These are phyloP conservation scores for Neonectria punicea DNA, from an alignment of 2,329 filamentous ascomycete species.

Conservation along the genomic window DNA sequence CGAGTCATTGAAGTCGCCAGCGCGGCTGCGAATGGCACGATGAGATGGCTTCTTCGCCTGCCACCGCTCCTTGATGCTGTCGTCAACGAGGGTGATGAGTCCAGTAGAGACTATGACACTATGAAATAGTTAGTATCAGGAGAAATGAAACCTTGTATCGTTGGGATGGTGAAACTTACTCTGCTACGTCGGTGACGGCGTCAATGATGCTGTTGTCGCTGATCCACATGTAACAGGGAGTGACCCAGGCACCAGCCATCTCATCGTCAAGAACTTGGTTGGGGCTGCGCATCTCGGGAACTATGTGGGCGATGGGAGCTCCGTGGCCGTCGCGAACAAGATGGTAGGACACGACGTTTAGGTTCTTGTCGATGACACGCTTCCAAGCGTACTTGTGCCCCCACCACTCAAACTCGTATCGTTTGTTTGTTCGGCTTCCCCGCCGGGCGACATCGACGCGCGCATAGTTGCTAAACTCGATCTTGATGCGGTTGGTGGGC, in stretches of 20 bases:
- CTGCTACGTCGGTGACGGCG: conserved; percentile 81
- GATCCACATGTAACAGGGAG: conserved; percentile 91
- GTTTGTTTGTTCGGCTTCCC: conserved; percentile 71
- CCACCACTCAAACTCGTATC: conserved; percentile 96
- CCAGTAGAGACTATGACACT: conserved; percentile 93
- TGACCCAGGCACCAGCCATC: conserved; percentile 86
- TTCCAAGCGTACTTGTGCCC: conserved; percentile 87
- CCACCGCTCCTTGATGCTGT: conserved; percentile 87
- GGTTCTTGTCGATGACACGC: conserved; percentile 77
- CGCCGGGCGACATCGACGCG: conserved; percentile 84
- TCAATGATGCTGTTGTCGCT: conserved; percentile 77
- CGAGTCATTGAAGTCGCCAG: conserved; percentile 35
- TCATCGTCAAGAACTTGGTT: conserved; percentile 78
- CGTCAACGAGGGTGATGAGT: conserved; percentile 86
- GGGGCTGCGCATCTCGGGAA: conserved; percentile 79
- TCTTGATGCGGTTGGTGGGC: conserved; percentile 82
- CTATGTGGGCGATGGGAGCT: conserved; percentile 81
- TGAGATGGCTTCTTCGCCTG: conserved; percentile 57
- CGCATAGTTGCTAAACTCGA: conserved; percentile 98
- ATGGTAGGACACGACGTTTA: conserved; percentile 78
- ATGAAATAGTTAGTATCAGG: conserved; percentile 38
- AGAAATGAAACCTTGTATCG: neutral
- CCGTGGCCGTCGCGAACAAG: conserved; percentile 74
- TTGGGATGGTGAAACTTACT: conserved; percentile 66
- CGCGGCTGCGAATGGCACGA: conserved; percentile 42